Base-by-base conservation (phyloP, 164 flowering plant species). In the Vitis rupestris region DNA sequence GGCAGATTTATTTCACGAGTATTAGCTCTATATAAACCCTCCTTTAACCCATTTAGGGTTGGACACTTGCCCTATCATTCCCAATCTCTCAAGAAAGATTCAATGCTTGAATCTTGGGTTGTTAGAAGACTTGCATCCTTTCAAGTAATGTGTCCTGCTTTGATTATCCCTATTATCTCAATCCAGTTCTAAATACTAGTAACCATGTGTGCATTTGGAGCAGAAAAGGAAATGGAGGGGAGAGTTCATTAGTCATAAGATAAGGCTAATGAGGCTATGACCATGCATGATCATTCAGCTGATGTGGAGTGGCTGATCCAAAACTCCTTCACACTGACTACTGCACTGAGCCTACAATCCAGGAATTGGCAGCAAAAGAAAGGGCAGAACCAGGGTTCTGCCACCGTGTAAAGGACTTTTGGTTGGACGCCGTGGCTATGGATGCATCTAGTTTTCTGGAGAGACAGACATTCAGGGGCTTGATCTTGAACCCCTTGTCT, bases 331-430 rank as follows among this genome's bases (percentile, higher is more conserved):
- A n/a, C n/a, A 10, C 62, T 49, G 74, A 71, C 27, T 71, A 76
- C 75, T 76, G 67, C 61, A 76, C 76, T 2, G 66, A 72, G 37
- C 76, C 76, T 31, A n/a, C 14, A 9, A 63, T 76, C 48, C 54
- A 76, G 44, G 76, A 76, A 50, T 37, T 76, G 50, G 79, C 67
- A 3, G 70, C 69, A 49, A 75, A 61, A 30, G 78, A 72, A 52
- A 64, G 69, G 66, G 76, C 67, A 11, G 73, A 76, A 6, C 70
- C 73, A 30, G 79, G 70, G 29, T 76, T 58, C 63, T 73, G 69
- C 76, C 30, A 54, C 30, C 70, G 16, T 55, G 79, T 76, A 8
- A 72, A 69, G 51, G 66, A 76, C 53, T 76, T 76, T 63, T 76
- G 51, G 70, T 72, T 14, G 79, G 79, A 47, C 56, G 71, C 4